Base-by-base conservation (phyloP, 257 asterid genomes). In the Capsicum rhomboideum region DNA sequence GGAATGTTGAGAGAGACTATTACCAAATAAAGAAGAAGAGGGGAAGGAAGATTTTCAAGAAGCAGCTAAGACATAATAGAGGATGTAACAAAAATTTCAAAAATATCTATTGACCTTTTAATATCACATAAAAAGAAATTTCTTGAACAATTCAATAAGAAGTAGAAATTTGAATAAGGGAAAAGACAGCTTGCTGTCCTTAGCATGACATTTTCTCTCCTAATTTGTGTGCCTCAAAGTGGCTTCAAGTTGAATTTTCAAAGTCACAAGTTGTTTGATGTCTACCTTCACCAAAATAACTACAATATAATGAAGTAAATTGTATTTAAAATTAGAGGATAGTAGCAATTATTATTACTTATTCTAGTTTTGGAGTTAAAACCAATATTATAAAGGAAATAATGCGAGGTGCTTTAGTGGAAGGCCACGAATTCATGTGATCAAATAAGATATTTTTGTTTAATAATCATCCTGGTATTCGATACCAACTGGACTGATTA, bases 271-370 rank as follows among this genome's bases (percentile, higher is more conserved):
- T 49, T 49, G 44, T 75, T 49, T 23, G 63, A 52, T 49, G 81
- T 49, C 81, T 75, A 75, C 42, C 81, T 75, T 75, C 81, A 75
- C 26, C 44, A 49, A 75, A 75, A 75, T 75, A 75, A 75, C 26
- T 44, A 49, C 61, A 49, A 75, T 9, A 26, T 26, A 23, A 21
- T 74, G 0, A 75, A 75, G 20, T 75, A 8, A 46, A 23, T 75
- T 21, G 7, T 21, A 74, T 74, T 52, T 44, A 44, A 72, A 44
- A 72, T 72, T 72, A 1, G 58, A 21, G 55, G 55, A 72, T 21
- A 44, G 5, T 21, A 44, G 4, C 34, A 71, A 72, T 71, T 40
- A 71, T 11, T 71, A 13, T 72, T 44, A 21, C 16, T 21, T 72
- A 21, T 72, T 72, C 34, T n/a, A 21, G 37, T 8, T 23, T 16